phyloP scores from a whole-genome alignment of 257 asterid genomes.

The Forsythia suspensa region DNA sequence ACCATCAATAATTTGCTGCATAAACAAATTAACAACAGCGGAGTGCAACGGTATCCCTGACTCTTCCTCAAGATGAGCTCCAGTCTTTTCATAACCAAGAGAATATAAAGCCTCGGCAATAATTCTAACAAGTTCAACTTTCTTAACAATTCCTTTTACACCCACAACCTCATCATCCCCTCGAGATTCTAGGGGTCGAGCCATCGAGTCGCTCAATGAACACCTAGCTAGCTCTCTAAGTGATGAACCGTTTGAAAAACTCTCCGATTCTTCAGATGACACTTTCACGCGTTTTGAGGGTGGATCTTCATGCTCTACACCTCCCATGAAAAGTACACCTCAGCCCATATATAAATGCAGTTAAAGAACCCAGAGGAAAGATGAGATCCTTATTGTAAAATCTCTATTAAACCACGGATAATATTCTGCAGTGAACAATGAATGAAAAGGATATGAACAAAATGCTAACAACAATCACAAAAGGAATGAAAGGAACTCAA shows the following conservation, averaged over 20 bases:
- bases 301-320: slow-evolving; percentile 78
- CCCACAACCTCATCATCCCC: slow-evolving; percentile 72
- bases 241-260: slow-evolving; percentile 44
- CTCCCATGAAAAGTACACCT: slow-evolving; percentile 87
- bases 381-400: slow-evolving; percentile 23
- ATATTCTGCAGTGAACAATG: slow-evolving; percentile 18
- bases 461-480: not conserved
- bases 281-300: slow-evolving; percentile 80
- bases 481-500: slow-evolving; percentile 8
- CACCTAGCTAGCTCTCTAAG: slow-evolving; percentile 53
- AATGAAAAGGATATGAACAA: not conserved
- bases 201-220: slow-evolving; percentile 58
- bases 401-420: slow-evolving; percentile 1
- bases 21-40: slow-evolving; percentile 50
- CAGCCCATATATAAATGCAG: slow-evolving; percentile 65
- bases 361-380: slow-evolving; percentile 24
- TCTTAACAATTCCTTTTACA: slow-evolving; percentile 62
- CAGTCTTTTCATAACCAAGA: slow-evolving; percentile 73
- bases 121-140: slow-evolving; percentile 69
- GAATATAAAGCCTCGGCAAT: slow-evolving; percentile 78
- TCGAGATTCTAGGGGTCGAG: slow-evolving; percentile 55
- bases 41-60: slow-evolving; percentile 73
- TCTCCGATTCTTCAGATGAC: slow-evolving; percentile 43
- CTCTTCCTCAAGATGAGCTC: slow-evolving; percentile 71
- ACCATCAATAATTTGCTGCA: slow-evolving; percentile 71